Conservation (phyloP, 352 stramenopile species). For the Lagenidium giganteum region DNA sequence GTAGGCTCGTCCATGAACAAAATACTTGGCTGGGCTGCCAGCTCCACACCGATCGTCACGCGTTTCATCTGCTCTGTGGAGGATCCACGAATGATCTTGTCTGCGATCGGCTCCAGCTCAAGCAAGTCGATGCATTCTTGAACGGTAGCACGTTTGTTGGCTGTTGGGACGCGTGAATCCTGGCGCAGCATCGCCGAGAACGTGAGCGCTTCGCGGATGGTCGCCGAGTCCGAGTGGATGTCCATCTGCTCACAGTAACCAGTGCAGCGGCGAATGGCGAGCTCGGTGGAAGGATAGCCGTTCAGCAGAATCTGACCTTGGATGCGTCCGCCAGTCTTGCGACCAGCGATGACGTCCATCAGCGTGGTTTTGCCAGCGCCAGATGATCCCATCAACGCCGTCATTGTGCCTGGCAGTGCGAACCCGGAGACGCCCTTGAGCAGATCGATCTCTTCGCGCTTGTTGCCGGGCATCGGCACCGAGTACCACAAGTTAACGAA, state of each 20-base stretch:
- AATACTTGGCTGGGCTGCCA: constrained; percentile 72
- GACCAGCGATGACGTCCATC: constrained; percentile 19
- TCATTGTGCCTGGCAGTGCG: constrained; percentile 25
- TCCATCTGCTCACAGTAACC: too few relatives aligned
- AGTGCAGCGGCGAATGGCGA: constrained; percentile 32
- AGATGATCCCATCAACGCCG: constrained; percentile 33
- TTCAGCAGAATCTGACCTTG: constrained; percentile 80
- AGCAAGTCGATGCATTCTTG: constrained; percentile 26
- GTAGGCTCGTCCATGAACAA: constrained; percentile 65
- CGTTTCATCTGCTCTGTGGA: constrained; percentile 43
- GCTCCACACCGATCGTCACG: constrained; percentile 39
- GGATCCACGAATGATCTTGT: constrained; percentile 28
- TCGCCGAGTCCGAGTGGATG: constrained; percentile 51
- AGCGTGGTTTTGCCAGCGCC: constrained; percentile 28
- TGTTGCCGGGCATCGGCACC: constrained; percentile 8
- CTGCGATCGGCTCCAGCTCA: constrained; percentile 13
- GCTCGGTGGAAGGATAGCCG: constrained; percentile 44
- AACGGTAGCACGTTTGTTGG: too few relatives aligned
- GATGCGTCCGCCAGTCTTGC: constrained; percentile 78
- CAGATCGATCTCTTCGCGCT: constrained; percentile 14
- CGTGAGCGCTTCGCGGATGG: constrained; percentile 34
- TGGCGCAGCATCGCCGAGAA: constrained; percentile 77
- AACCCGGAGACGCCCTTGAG: constrained; percentile 29
- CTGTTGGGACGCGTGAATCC: constrained; percentile 3
- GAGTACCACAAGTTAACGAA: constrained; percentile 30